phyloP scores from a whole-genome alignment of 306 rosid genomes.

The Castanospermum australe region DNA sequence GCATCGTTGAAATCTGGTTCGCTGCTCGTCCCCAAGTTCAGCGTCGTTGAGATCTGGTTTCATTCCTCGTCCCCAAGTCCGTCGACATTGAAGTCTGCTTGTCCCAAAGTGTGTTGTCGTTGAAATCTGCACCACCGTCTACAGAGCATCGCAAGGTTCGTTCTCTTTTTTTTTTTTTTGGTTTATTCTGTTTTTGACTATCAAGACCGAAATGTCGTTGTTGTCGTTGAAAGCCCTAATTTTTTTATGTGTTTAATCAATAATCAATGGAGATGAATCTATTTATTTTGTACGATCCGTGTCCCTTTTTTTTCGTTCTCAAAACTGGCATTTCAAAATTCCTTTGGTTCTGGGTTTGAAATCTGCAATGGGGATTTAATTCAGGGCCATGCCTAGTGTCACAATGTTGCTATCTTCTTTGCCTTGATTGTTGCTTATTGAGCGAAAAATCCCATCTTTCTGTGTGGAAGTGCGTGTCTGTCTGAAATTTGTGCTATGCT shows the following conservation, averaged over 20 bases:
- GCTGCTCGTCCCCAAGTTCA: too few species aligned
- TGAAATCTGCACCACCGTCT: too few species aligned
- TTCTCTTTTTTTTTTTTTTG: too few species aligned
- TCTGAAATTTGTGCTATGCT: constrained; percentile 3
- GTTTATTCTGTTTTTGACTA: too few species aligned
- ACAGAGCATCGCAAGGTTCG: too few species aligned
- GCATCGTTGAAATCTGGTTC: too few species aligned
- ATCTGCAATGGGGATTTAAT: constrained; percentile 26
- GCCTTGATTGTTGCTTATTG: constrained; percentile 1
- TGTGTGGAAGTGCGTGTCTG: not conserved
- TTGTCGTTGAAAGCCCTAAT: constrained; percentile 19
- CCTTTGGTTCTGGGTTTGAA: not conserved
- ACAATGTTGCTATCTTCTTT: constrained; percentile 21
- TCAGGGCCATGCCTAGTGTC: constrained; percentile 5
- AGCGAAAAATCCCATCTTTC: constrained; percentile 4
- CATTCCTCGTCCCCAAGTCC: too few species aligned
- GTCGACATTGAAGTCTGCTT: too few species aligned
- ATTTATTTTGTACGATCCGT: constrained; percentile 14
- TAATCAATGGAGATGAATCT: constrained; percentile 5
- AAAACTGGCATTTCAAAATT: not conserved
- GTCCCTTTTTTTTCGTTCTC: too few species aligned
- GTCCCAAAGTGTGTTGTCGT: too few species aligned
- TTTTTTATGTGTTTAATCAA: constrained; percentile 10
- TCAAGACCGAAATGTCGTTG: too few species aligned
- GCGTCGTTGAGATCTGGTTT: too few species aligned